Conservation (phyloP, 2,329 filamentous ascomycete genomes). For the Aspergillus novofumigatus region DNA sequence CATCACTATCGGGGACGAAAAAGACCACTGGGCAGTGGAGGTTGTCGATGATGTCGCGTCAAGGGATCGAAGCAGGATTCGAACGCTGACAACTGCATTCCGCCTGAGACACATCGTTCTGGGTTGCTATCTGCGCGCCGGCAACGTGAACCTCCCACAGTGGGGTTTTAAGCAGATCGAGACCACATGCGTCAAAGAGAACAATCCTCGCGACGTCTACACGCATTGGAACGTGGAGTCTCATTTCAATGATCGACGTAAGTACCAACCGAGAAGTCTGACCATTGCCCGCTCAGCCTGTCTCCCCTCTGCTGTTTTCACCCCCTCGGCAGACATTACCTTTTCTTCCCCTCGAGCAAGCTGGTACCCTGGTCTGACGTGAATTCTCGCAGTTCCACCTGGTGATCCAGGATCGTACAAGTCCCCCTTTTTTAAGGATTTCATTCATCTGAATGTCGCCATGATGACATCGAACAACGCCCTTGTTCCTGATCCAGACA, state of each 20-base stretch:
- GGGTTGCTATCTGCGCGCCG: constrained; percentile 90
- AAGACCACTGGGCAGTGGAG: constrained; percentile 95
- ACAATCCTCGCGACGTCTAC: constrained; percentile 87
- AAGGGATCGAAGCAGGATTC: constrained; percentile 75
- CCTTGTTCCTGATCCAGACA: constrained; percentile 93
- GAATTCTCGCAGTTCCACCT: constrained; percentile 62
- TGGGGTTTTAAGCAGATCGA: constrained; percentile 99
- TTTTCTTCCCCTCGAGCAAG: not conserved
- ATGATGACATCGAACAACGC: constrained; percentile 99
- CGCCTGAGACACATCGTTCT: constrained; percentile 76
- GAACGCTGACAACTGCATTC: constrained; percentile 91
- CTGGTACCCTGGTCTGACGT: constrained; percentile 6
- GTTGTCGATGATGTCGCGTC: constrained; percentile 87
- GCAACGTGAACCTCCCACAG: constrained; percentile 92
- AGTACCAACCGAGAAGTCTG: constrained; percentile 37
- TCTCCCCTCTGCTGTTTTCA: not conserved
- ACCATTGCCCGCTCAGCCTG: not conserved
- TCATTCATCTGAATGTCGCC: constrained; percentile 94
- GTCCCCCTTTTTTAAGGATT: constrained; percentile 96
- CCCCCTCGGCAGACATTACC: not conserved
- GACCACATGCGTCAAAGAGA: constrained; percentile 88
- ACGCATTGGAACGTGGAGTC: constrained; percentile 99
- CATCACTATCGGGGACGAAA: constrained; percentile 88
- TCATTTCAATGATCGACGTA: constrained; percentile 88
- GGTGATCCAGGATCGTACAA: constrained; percentile 89